Evolutionary conservation across 768 basidiomycete genomes (phyloP), one percentile per base, ranked within the genome.

Genomic region (Naganishia antarctica): DNA sequence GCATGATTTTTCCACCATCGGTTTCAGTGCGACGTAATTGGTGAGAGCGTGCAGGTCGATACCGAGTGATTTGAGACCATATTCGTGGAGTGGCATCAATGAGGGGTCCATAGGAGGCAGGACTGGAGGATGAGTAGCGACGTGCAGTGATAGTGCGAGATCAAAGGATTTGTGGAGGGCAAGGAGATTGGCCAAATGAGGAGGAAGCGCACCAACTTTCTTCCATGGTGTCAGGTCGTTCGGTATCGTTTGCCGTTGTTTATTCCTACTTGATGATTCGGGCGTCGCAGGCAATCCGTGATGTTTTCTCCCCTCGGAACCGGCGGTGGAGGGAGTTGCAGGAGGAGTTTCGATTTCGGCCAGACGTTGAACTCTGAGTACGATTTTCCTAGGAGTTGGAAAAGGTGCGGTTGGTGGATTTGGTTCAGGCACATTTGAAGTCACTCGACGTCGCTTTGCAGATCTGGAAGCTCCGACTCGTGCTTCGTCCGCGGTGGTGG

Each of bases 101-200:
- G 50, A 41, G 7, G 32, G 2, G n/a, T 59, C 63, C 43, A 64
- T 69, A 28, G 73, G 73, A 8, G 76, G 76, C 12, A 77, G 68
- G 40, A 77, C 66, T 0, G 76, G 76, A 7, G 76, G 74, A 46
- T 74, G 69, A 15, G 73, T 73, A 18, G 76, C 76, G 44, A 77
- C 67, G 47, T 74, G 71, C 4, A 77, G 68, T 0, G 73, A 70
- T 3, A 77, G 61, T 5, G 74, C 72, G 34, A 77, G 71, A 59
- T 74, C 74, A 66, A 76, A 73, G 11, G 76, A 71, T 16, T 68
- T 66, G 60, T 75, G 74, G 1, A 76, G 67, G 18, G 68, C 63
- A 9, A 76, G 57, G 2, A 77, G 69, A n/a, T 72, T 73, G 41
- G 74, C 67, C 0, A 77, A 68, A 57, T 75, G 74, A 1, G 68